Evolutionary conservation across 352 stramenopile species (phyloP).

Genomic region (Albugo candida): DNA sequence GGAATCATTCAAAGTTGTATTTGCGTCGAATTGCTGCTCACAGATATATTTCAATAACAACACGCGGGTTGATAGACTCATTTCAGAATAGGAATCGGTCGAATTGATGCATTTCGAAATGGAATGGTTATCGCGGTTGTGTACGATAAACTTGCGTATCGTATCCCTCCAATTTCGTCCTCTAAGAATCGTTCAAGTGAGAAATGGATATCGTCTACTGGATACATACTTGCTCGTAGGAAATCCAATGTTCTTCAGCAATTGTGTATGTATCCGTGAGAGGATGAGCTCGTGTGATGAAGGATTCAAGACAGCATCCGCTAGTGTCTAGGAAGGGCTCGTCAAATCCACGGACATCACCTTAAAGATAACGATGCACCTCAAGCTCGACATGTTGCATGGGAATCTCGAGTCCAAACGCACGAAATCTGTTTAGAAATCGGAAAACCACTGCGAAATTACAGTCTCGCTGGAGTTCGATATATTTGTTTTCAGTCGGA

Average conservation of each 20-base stretch:
- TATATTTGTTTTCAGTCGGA: conserved; percentile 9
- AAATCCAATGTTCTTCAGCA: conserved; percentile 17
- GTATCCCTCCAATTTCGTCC: background rate
- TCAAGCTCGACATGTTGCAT: conserved; percentile 16
- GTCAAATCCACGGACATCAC: conserved; percentile 27
- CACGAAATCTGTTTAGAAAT: conserved; percentile 45
- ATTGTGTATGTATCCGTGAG: background rate
- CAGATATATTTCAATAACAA: conserved; percentile 37
- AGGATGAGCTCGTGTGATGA: background rate
- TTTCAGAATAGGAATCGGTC: conserved; percentile 16
- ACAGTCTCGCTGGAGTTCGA: conserved; percentile 18
- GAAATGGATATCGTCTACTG: conserved; percentile 13
- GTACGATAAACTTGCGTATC: background rate
- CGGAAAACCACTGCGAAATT: conserved; percentile 40
- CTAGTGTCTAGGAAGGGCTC: conserved; percentile 17
- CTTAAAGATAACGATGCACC: conserved; percentile 21
- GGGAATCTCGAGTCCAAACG: conserved; percentile 27
- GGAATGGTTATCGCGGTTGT: background rate
- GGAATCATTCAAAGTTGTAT: conserved; percentile 30
- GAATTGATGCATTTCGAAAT: background rate
- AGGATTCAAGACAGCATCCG: background rate
- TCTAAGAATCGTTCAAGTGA: conserved; percentile 12
- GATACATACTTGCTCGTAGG: conserved; percentile 4
- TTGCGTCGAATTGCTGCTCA: conserved; percentile 44
- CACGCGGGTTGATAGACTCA: conserved; percentile 20